Evolutionary conservation across 2,329 filamentous ascomycete species (phyloP), one percentile per base, ranked within the genome.

Genomic region (Aspergillus sp.): DNA sequence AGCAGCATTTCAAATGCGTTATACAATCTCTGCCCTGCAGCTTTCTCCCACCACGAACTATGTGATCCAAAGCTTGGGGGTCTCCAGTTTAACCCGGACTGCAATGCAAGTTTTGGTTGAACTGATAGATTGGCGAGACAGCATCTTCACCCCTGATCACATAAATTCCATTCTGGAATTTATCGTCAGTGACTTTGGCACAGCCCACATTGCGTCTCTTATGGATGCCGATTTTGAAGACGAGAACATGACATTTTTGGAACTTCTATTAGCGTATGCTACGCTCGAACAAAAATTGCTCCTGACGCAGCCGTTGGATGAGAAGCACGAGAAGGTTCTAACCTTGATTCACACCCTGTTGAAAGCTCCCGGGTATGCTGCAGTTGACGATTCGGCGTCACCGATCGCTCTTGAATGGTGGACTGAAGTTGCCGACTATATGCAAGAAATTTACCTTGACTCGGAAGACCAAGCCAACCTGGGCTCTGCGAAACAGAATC

Each of bases 321-420:
- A 60, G 8, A 63, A 68, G 22, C 65, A 73, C 51, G 64, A 64
- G 14, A 63, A 65, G 32, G 58, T 75, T 14, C 60, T 74, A 6
- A 52, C 63, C 26, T 58, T 75, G 17, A 50, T 74, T 13, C 72
- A 75, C 45, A 63, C 64, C 9, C 57, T 75, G 13, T 71, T 75
- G 47, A 69, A 70, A 48, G 67, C 66, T 0, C 71, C 73, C 16
- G 73, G 73, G 1, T 71, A 69, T 57, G 68, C 71, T 3, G 68
- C 66, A 19, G 70, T 74, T 24, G 73, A 75, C 14, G 73, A 75
- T 47, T 54, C 62, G 24, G 71, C 68, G 24, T 67, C 67, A 24
- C 65, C 69, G 3, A 55, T 69, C 33, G 64, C 70, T 9, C 54
- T 75, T n/a, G 73, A 75, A 53, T 76, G 67, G 58, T 76, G 68